Evolutionary conservation across 2,329 filamentous ascomycete species (phyloP), one percentile per base, ranked within the genome.

Genomic region (Blastomyces emzantsi): DNA sequence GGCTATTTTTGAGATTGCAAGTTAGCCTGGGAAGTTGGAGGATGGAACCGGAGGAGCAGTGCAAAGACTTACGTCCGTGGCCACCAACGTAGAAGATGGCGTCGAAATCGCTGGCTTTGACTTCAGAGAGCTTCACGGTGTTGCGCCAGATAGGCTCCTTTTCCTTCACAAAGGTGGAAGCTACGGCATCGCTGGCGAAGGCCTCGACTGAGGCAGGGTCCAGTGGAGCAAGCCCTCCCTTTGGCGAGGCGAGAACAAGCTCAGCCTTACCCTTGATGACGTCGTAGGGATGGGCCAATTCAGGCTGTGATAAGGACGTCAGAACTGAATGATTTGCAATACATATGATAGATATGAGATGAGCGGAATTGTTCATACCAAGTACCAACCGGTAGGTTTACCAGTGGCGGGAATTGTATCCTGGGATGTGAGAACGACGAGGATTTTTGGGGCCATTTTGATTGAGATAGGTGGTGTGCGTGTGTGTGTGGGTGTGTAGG

Each of bases 371-470:
- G 33, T 52, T 66, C 78, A 59, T 77, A 87, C 85, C 70, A 90
- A 77, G 72, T 85, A 90, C 88, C 88, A 90, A 67, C 88, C 88
- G 0, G 87, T 90, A 11, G 82, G 81, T 62, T 77, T 74, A 66
- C 74, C 73, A 55, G 72, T 74, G 69, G 72, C 70, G 61, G 76
- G 77, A 61, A 82, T 74, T 65, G 77, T 74, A 67, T 75, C 73
- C 73, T 83, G 80, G 65, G 87, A 90, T 67, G 86, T 89, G 66
- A 90, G 83, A 64, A 91, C 84, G 73, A 90, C 77, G 77, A 91
- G 87, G 67, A 90, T 77, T 74, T 87, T 88, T 49, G 81, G 80
- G 5, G 74, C 66, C 67, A 68, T 68, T 62, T 28, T 39, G 30
- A 45, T 19, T n/a, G 36, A 33, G 30, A 7, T 36, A 9, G 8